These are phyloP conservation scores for Euryodendron excelsum DNA, from an alignment of 148 eudicot genomes.

Conservation along the genomic window DNA sequence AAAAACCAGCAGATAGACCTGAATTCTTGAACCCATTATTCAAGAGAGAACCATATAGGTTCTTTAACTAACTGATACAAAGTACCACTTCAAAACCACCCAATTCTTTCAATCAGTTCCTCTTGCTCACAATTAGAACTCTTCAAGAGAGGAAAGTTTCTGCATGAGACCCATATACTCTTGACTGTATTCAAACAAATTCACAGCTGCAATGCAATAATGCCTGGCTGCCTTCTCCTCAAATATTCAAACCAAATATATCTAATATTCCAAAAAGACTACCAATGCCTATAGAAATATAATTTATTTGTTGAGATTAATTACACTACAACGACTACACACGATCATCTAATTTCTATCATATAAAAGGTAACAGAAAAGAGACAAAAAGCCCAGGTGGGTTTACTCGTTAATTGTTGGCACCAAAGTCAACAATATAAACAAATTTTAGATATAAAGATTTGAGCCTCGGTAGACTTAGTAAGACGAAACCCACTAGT, in stretches of 20 bases:
- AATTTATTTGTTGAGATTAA: neutral
- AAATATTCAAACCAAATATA: neutral
- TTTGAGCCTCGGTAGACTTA: no score
- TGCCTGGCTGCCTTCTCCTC: neutral
- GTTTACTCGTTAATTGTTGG: neutral
- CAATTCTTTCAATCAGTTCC: neutral
- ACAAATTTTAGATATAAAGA: neutral
- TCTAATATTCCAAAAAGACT: neutral
- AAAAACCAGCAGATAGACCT: slow-evolving; percentile 30
- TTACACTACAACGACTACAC: neutral
- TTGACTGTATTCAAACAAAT: neutral
- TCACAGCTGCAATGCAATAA: neutral
- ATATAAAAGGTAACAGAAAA: neutral
- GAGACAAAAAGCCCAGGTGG: neutral
- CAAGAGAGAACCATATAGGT: neutral
- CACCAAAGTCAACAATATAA: neutral
- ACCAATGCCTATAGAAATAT: neutral
- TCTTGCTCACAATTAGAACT: neutral
- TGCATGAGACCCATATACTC: neutral
- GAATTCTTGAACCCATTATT: slow-evolving; percentile 28
- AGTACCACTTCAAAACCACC: neutral
- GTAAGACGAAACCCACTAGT: neutral
- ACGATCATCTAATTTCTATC: neutral
- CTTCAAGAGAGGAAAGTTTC: neutral
- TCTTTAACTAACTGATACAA: neutral